Conservation (phyloP, 2,329 filamentous ascomycete species). For the Colletotrichum chlorophyti region DNA sequence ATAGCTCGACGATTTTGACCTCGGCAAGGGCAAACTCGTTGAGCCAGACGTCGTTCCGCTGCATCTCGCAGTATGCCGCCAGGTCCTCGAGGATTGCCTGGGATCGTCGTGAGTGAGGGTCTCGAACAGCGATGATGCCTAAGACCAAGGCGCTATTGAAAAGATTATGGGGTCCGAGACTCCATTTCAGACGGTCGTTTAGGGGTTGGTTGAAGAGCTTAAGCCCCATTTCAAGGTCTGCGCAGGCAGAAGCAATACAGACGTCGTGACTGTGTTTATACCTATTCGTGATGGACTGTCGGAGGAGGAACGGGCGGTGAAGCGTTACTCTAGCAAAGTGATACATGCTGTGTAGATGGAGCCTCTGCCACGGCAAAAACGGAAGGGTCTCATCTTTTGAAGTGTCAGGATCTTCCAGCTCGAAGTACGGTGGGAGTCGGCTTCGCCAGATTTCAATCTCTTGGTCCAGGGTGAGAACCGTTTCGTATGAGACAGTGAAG, state of each 20-base stretch:
- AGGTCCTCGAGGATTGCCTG: conserved; percentile 45
- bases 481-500: conserved; percentile 43
- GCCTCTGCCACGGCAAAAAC: conserved; percentile 44
- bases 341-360: conserved; percentile 46
- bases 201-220: conserved; percentile 38
- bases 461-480: conserved; percentile 42
- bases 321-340: conserved; percentile 48
- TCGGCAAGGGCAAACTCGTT: conserved; percentile 49
- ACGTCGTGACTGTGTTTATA: conserved; percentile 46
- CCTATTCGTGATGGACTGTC: conserved; percentile 46
- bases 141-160: conserved; percentile 49
- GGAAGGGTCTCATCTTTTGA: conserved; percentile 36
- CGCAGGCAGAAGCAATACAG: conserved; percentile 47
- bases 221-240: conserved; percentile 45
- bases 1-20: conserved; percentile 49
- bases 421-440: conserved; percentile 42
- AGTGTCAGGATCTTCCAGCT: conserved; percentile 39
- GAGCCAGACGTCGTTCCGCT: conserved; percentile 45
- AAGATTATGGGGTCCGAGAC: conserved; percentile 44
- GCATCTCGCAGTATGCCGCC: conserved; percentile 47
- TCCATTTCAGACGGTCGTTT: conserved; percentile 42
- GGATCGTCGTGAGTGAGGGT: conserved; percentile 38
- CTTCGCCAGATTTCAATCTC: conserved; percentile 41
- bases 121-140: conserved; percentile 37
- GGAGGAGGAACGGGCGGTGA: conserved; percentile 46